phyloP scores from a whole-genome alignment of 2,329 filamentous ascomycete genomes.

The Fusarium newnesense region DNA sequence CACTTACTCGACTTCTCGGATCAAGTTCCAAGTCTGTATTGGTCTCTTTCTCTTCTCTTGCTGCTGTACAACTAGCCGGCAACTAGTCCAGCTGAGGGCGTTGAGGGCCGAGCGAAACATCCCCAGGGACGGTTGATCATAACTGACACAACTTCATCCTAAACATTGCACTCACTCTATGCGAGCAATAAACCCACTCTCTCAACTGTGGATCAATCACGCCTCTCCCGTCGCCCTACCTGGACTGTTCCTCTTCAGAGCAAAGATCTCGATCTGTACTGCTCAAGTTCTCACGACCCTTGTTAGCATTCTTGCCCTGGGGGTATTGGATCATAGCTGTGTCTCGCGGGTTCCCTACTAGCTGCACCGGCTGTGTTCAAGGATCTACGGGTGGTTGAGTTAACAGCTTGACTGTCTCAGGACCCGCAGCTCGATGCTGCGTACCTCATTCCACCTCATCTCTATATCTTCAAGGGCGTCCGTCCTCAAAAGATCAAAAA shows the following conservation, averaged over 20 bases:
- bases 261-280: slow-evolving; percentile 42
- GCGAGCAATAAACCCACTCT: slow-evolving; percentile 41
- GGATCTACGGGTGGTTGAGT: slow-evolving; percentile 49
- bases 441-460: slow-evolving; percentile 51
- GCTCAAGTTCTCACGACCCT: slow-evolving; percentile 21
- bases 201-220: slow-evolving; percentile 39
- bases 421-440: slow-evolving; percentile 45
- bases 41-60: background rate
- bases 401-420: slow-evolving; percentile 51
- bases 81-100: slow-evolving; percentile 33
- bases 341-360: slow-evolving; percentile 51
- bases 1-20: background rate
- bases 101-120: slow-evolving; percentile 38
- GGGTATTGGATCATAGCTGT: slow-evolving; percentile 38
- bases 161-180: slow-evolving; percentile 37
- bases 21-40: slow-evolving; percentile 18
- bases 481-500: slow-evolving; percentile 47
- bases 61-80: slow-evolving; percentile 31
- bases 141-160: slow-evolving; percentile 35
- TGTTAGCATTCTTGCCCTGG: slow-evolving; percentile 50
- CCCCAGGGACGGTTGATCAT: slow-evolving; percentile 30
- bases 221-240: slow-evolving; percentile 45
- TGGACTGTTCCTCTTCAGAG: slow-evolving; percentile 13
- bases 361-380: slow-evolving; percentile 43
- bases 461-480: slow-evolving; percentile 56